Evolutionary conservation across 305 asterid species (phyloP), one percentile per base, ranked within the genome.

Genomic region (Solanum hybrid): DNA sequence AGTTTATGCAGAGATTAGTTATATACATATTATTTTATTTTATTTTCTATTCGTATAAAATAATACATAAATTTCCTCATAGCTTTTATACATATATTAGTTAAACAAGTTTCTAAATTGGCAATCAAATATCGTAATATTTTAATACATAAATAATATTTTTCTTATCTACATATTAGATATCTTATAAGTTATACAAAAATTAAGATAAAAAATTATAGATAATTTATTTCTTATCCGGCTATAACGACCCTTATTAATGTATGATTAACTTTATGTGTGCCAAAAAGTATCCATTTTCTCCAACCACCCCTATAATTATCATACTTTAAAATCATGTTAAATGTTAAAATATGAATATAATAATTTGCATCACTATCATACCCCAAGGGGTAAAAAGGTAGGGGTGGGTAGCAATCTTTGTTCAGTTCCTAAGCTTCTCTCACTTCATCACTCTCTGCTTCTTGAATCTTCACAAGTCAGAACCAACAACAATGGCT

Each of bases 401-500:
- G 9, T 71, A 6, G 74, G 80, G 7, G 39, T 31, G 83, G 87
- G 71, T 69, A 5, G 75, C 31, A 46, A 31, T 20, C 88, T 85
- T 28, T 20, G 76, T 51, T 85, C 42, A 57, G 88, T 57, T 33
- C 76, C 75, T 31, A 69, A 20, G 31, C 88, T 83, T 42, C 86
- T 73, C 74, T 42, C 76, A 88, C 86, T 76, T 46, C 75, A 46
- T 42, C 75, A 12, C 76, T 83, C 88, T 78, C 31, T 29, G 31
- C 31, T 2, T 29, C 31, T 14, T 69, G 51, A 71, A 64, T 76
- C 22, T 74, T 42, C 35, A 67, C 26, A 18, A 7, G 34, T 67
- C 40, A 82, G 28, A 20, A 14, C 36, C 7, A 64, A 29, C 31
- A 69, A 20, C 24, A 91, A 94, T 94, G 97, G 96, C 94, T 77